These are phyloP conservation scores for Metschnikowia reukaufii DNA, from an alignment of 805 yeast genomes.

Conservation along the genomic window DNA sequence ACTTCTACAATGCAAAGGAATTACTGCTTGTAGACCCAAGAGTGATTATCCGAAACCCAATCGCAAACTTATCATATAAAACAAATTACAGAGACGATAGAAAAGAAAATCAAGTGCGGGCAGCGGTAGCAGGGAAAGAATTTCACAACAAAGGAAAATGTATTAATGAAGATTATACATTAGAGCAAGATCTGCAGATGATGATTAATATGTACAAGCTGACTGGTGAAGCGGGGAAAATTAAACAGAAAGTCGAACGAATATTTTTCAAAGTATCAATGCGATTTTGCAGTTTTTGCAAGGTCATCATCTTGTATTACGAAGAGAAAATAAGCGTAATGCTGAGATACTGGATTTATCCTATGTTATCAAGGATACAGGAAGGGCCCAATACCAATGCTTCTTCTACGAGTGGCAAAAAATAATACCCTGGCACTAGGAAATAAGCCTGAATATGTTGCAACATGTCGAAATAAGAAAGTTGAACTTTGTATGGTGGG, in stretches of 20 bases:
- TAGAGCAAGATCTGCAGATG: background rate
- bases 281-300: constrained; percentile 5
- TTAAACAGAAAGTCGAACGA: background rate
- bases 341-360: constrained; percentile 5
- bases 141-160: background rate
- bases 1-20: background rate
- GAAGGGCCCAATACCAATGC: constrained; percentile 1
- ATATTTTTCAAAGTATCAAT: constrained; percentile 1
- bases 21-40: too few species aligned
- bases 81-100: background rate
- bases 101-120: background rate
- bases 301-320: constrained; percentile 7
- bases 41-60: too few species aligned
- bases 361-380: background rate
- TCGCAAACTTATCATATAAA: background rate
- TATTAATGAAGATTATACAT: background rate
- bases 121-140: background rate
- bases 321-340: constrained; percentile 3
- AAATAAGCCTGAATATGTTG: background rate
- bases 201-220: constrained; percentile 3
- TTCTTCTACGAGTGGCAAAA: background rate
- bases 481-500: constrained; percentile 6
- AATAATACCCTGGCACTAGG: background rate
- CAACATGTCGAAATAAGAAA: constrained; percentile 4
- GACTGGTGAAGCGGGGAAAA: background rate